Base-by-base conservation (phyloP, 1,284 basidiomycete genomes). In the Fomitopsis schrenkii region DNA sequence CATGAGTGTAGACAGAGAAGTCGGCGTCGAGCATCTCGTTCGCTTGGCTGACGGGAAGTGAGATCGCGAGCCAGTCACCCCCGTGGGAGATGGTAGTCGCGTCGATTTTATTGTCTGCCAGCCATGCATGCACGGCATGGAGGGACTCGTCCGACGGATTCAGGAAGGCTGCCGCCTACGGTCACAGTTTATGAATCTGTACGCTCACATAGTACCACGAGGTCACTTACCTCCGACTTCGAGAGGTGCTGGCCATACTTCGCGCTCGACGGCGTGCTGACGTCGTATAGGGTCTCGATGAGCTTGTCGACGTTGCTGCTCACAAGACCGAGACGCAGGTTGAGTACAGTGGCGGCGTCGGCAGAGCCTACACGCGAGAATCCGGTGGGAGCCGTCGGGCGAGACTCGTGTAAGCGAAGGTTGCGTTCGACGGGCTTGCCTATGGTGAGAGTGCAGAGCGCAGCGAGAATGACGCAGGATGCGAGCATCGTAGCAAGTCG, bases 1-100 rank as follows among this genome's bases (percentile, higher is more conserved):
- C 63, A 64, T 81, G 75, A 12, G 68, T 70, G 69, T 77, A 81
- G 17, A 70, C 65, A 19, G 73, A 69, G 67, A 78, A 81, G 45
- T 79, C 64, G 35, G 77, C 70, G 36, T 74, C 69, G 58, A 81
- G 69, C 17, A 81, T 48, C 33, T 61, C 61, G 59, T 71, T 76
- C 8, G 77, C 78, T 62, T 76, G 68, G 62, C 68, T 68, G 44
- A 77, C 67, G 4, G 66, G 65, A 35, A 68, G 53, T 6, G 58
- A 55, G 55, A 70, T 59, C 26, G 58, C 52, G 48, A 70, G 60
- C 66, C 66, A 67, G 59, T 70, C 66, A 3, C 66, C 68, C 5
- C 63, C 65, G 55, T 70, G 69, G 10, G 72, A 69, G 40, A 64
- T 63, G 7, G 67, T 63, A 40, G 60, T 63, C 22, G 72, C 64